Evolutionary conservation across 495 filamentous ascomycete genomes (phyloP), one percentile per base, ranked within the genome.

Genomic region (Penicillium goetzii): DNA sequence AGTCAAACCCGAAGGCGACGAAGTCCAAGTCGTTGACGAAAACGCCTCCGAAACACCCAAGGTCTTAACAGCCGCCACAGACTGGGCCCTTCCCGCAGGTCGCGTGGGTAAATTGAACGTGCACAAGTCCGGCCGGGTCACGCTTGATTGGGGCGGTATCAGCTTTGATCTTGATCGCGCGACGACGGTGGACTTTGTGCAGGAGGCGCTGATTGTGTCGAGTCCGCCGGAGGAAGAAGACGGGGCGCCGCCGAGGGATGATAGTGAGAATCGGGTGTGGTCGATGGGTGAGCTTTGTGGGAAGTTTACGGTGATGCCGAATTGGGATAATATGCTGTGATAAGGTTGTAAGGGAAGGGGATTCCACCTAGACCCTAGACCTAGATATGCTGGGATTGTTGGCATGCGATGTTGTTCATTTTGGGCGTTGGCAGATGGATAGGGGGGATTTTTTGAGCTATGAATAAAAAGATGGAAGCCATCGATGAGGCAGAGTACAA

Each of bases 101-200:
- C 82, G 80, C 38, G 80, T 84, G 33, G 86, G 81, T 68, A 86
- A 85, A 30, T 67, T 83, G 33, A 86, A 82, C 54, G 80, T 86
- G 6, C 82, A 85, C 70, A 75, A 75, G 12, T 82, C 80, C 38
- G 81, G 81, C 6, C 71, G 74, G 15, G 75, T 84, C 26, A 80
- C 75, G 15, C 71, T 83, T 64, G 75, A 80, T 43, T 85, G 83
- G 82, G 81, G 82, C 40, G 79, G 81, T 23, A 78, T 81, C 57
- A 80, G 71, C 64, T 78, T 82, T 59, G 78, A 81, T 55, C 62
- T 82, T 33, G 78, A 80, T 60, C 74, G 76, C 25, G 80, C 75
- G 8, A 73, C 80, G 12, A 67, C 71, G 0, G 80, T 80, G 45
- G 74, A 76, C 32, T 83, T 81, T 62, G 70, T 77, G 17, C 80